A percentile compares a stretch with the other conserved stretches of the same genome.
These are phyloP conservation scores for Collybia sp. DNA, from an alignment of 768 basidiomycete genomes.

Conservation along the genomic window DNA sequence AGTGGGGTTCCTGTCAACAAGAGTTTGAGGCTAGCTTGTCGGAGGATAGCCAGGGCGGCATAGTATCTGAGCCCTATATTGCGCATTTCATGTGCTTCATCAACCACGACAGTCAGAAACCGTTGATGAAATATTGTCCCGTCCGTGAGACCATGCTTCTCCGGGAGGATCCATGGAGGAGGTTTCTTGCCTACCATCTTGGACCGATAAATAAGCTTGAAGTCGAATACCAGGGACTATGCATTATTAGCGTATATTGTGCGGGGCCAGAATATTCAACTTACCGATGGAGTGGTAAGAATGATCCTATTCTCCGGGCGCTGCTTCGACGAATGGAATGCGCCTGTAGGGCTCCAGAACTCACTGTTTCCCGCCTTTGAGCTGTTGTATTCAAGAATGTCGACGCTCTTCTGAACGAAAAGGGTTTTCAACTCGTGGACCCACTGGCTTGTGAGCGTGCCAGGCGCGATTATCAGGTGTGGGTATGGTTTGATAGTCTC, in stretches of 20 bases:
- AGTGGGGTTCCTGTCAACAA: conserved; percentile 24
- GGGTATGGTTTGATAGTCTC: background rate
- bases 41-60: conserved; percentile 7
- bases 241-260: background rate
- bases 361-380: background rate
- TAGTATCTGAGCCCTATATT: conserved; percentile 13
- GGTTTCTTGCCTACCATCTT: background rate
- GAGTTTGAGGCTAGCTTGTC: conserved; percentile 6
- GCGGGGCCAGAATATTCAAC: background rate
- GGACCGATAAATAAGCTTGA: background rate
- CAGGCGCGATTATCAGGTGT: conserved; percentile 5
- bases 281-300: conserved; percentile 6
- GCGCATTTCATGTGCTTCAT: conserved; percentile 18
- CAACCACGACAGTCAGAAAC: conserved; percentile 11
- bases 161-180: conserved; percentile 1
- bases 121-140: conserved; percentile 12
- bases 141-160: background rate
- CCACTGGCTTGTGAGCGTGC: conserved; percentile 6
- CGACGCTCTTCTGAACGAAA: conserved; percentile 3
- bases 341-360: conserved; percentile 6
- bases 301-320: conserved; percentile 3
- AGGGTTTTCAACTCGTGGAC: conserved; percentile 5
- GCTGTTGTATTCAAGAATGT: conserved; percentile 4
- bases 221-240: background rate
- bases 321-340: conserved; percentile 3